Base-by-base conservation (phyloP, 1,284 basidiomycete genomes). In the Bjerkandera adusta region DNA sequence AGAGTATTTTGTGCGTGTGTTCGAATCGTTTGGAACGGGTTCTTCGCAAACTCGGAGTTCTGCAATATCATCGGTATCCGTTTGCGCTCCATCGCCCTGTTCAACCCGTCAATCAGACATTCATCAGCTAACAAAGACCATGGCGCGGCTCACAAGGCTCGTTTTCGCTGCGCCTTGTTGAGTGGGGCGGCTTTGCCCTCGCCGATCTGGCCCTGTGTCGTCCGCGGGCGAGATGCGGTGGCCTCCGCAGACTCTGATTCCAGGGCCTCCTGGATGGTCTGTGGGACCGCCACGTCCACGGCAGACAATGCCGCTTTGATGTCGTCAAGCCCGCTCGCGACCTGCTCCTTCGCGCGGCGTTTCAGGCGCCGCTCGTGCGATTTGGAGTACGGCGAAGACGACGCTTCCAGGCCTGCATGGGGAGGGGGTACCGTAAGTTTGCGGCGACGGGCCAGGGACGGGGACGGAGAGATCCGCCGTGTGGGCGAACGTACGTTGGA, bases 1-100 rank as follows among this genome's bases (percentile, higher is more conserved):
- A 91, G 71, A 0, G 88, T 89, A 61, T 92, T 92, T 62, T 85
- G 73, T 1, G 85, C 87, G 63, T 92, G 90, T 10, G 76, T 83
- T 3, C 87, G 81, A 56, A 92, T 85, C 1, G 87, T 84, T 55
- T 81, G 71, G 62, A 91, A 92, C 0, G 90, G 89, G 59, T 84
- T 85, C 24, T 75, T 67, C 5, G 78, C 63, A 59, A 83, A 92
- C 22, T 79, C 73, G 2, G 82, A 72, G 57, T 85, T 85, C 8
- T 79, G 70, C 18, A 88, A 69, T 36, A 92, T 83, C 50, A 85
- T 68, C 5, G 87, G 85, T 48, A 89, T 79, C 43, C 89, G 76
- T 26, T 84, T 65, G 37, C 75, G 76, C 60, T 92, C 89, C 49
- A 73, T 58, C 61, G 83, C 70, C 16, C 89, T 92, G 62, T 8